Evolutionary conservation across 1,139 yeast species (phyloP), one percentile per base, ranked within the genome.

Genomic region (Sugiyamaella grinbergsii): DNA sequence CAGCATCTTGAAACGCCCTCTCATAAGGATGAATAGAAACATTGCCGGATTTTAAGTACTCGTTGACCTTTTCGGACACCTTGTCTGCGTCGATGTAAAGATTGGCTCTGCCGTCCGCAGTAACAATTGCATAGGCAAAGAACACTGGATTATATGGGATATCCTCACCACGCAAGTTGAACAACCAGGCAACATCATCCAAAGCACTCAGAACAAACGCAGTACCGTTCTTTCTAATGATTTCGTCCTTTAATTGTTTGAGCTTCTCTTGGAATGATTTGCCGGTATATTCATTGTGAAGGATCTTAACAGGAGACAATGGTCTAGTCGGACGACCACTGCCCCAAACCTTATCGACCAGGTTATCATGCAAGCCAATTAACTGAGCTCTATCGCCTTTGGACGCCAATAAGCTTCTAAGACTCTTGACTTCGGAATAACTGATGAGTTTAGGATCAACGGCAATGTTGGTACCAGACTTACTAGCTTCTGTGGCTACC

Each of bases 131-230:
- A 65, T 87, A 93, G 43, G 94, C 76, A 71, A 80, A 90, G 67
- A 94, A 94, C 13, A 94, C 93, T 1, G 99, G 98, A 65, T 91
- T 93, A 70, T 75, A 94, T 36, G 82, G 85, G 57, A 93, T 88
- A 66, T 87, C 95, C 34, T 78, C 74, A 16, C 98, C 98, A 61
- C 98, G 79, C 58, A 93, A 74, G 64, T 93, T 93, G 65, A 90
- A 78, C 51, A 90, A 71, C 98, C 97, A 91, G 6, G 97, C 95
- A 55, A 91, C 79, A 64, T 93, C 96, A 70, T 93, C 98, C 54
- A 89, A 72, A 0, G 96, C 86, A 40, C 84, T 77, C 6, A 89
- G 74, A 5, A 87, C 79, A 56, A 88, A 66, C 1, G 72, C 75
- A 23, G 63, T 59, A 10, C 72, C 78, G 52, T 73, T 70, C 36